A percentile compares a stretch with the other conserved stretches of the same genome.
phyloP scores from a whole-genome alignment of 1,139 yeast genomes.

The Entelexis paramagnoliae region DNA sequence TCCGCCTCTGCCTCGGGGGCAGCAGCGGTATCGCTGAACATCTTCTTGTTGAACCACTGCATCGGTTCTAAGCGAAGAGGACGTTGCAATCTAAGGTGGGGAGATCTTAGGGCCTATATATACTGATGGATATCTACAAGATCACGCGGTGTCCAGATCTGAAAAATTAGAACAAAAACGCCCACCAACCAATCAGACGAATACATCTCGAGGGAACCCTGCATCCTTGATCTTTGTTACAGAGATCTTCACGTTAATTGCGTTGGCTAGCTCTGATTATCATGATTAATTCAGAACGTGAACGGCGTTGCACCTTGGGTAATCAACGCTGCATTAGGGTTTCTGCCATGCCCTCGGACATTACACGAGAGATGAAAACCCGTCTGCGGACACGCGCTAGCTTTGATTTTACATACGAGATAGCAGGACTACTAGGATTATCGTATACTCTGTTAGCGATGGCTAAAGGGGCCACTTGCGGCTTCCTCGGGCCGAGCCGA shows the following conservation, averaged over 20 bases:
- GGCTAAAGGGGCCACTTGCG: no score
- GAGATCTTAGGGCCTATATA: not conserved
- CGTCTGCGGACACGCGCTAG: no score
- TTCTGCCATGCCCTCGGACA: no score
- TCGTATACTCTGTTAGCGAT: no score
- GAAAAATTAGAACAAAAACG: not conserved
- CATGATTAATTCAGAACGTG: not conserved
- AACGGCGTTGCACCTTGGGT: not conserved
- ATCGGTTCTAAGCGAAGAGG: not conserved
- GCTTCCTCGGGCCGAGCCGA: no score
- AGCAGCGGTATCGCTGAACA: slow-evolving; percentile 1
- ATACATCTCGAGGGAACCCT: not conserved
- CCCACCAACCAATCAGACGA: not conserved
- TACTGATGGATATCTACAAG: not conserved
- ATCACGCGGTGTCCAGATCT: not conserved
- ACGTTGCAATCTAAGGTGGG: not conserved
- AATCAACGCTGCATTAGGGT: no score
- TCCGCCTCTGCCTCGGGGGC: slow-evolving; percentile 3
- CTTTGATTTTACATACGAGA: no score
- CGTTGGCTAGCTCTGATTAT: not conserved
- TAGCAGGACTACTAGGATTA: no score
- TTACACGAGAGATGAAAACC: no score
- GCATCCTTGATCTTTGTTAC: not conserved
- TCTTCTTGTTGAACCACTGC: not conserved
- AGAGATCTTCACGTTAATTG: not conserved